Base-by-base conservation (phyloP, 2,329 filamentous ascomycete species). In the Macrophomina tecta region DNA sequence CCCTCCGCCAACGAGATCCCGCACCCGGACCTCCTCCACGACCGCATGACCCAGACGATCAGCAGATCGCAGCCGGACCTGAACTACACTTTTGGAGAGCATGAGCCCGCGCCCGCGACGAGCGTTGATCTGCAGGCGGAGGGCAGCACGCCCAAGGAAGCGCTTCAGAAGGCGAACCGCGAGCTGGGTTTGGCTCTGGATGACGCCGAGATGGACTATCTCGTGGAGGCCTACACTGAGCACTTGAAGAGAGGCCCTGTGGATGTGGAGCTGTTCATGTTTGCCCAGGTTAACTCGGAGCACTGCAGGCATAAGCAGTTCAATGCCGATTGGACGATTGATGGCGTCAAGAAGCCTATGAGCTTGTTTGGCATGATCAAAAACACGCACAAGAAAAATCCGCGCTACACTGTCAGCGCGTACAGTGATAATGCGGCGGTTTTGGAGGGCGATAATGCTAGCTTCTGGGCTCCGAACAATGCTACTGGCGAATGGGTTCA, bases 381-480 rank as follows among this genome's bases (percentile, higher is more conserved):
- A 72, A 97, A 97, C 78, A 99, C 95, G 1, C 93, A 99, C 81
- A 87, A 88, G 73, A 90, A 89, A 69, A 82, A 87, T 67, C 92
- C 93, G 0, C 84, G 91, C 64, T 90, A 89, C 76, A 96, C 94
- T n/a, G 87, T 98, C 51, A 97, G 93, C 42, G 95, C 95, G 7
- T 99, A 99, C 80, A 97, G 92, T 73, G 95, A 99, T 78, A 99
- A 99, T 76, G 95, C 95, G 32, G 95, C 95, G n/a, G 95, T 99
- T 0, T 81, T 96, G 66, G 83, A 92, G 72, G 92, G 92, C 42
- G 86, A 89, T 69, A 81, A 86, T 65, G 90, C 89, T 40, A 89
- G 86, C 70, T 91, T 91, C 75, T 98, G 94, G 94, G 91, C 93
- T 0, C 95, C 95, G 4, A 91, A 95, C 74, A 90, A 93, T 72